Base-by-base conservation (phyloP, 192 early-diverging fungal species). In the Coemansia sp. region DNA sequence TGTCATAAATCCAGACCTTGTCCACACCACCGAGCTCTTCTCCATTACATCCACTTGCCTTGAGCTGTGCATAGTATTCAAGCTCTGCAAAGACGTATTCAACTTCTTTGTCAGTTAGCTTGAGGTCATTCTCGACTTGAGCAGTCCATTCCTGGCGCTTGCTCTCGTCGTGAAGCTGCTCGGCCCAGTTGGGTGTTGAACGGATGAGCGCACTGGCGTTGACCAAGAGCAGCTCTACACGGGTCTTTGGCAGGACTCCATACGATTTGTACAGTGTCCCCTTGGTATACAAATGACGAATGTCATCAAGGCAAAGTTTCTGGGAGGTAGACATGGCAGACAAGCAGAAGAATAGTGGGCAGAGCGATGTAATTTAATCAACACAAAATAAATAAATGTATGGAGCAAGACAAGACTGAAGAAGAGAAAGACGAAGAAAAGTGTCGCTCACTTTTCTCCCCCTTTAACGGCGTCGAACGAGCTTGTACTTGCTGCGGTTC, bases 1-100 rank as follows among this genome's bases (percentile, higher is more conserved):
- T 15, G 37, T 67, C 53, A 5, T 37, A 59, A 35, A 53, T 52
- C 63, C 63, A 65, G 29, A 65, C 63, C 37, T n/a, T 41, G 32
- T 45, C 65, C 6, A 59, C 65, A 9, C 55, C 65, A 9, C 55
- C 32, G 11, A 34, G 15, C 55, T 34, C 55, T 15, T 56, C 55
- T 4, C 55, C 55, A 56, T 12, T 13, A 13, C 4, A 10, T 34
- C 29, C 30, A 29, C 15, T 13, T 32, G 27, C 29, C 30, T 56
- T 32, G 24, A 56, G 55, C 30, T n/a, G 10, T 6, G 55, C 55
- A 13, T 56, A 56, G 18, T 56, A 35, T 5, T 56, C 32, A 4
- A 56, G 55, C 13, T 56, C 55, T 15, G 10, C 30, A 56, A 56
- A 34, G 15, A 56, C 32, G 27, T 56, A 56, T 6, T 29, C 53